phyloP scores from a whole-genome alignment of 139 green algal species.

The Micractinium sp. region DNA sequence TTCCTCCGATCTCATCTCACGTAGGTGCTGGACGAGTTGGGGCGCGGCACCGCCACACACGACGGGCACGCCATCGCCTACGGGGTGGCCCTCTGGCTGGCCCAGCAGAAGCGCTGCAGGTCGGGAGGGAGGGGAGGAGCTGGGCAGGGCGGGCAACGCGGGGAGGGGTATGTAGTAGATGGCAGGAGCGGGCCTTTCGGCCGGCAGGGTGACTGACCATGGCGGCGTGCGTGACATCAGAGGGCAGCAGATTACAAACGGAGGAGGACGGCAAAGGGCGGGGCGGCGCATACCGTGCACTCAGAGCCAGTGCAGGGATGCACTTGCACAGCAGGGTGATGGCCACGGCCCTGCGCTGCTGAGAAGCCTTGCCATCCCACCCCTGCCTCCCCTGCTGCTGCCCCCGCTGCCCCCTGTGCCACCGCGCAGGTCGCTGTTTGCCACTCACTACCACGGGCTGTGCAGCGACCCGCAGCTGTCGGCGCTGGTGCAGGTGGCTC shows the following conservation, averaged over 20 bases:
- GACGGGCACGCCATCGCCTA: constrained; percentile 78
- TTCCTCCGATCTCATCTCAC: not conserved
- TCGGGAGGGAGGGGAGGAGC: not conserved
- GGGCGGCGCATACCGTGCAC: no score
- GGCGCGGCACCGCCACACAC: constrained; percentile 70
- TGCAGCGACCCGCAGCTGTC: constrained; percentile 25
- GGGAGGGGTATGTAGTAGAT: no score
- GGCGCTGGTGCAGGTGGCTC: constrained; percentile 33
- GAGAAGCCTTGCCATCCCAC: not conserved
- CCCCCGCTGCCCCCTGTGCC: not conserved
- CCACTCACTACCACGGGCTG: constrained; percentile 93
- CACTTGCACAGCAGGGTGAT: no score
- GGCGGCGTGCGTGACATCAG: no score
- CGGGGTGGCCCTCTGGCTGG: constrained; percentile 51
- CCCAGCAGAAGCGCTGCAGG: constrained; percentile 21
- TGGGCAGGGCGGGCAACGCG: no score
- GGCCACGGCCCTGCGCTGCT: no score
- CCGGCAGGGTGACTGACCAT: no score
- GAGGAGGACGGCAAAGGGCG: no score
- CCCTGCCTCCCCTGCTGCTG: not conserved
- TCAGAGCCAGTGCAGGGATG: no score
- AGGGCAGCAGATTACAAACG: no score
- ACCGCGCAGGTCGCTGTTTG: constrained; percentile 80
- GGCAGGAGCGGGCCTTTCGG: no score
- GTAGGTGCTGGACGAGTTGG: constrained; percentile 80